Evolutionary conservation across 768 basidiomycete species (phyloP), one percentile per base, ranked within the genome.

Genomic region (Hebeloma cylindrosporum): DNA sequence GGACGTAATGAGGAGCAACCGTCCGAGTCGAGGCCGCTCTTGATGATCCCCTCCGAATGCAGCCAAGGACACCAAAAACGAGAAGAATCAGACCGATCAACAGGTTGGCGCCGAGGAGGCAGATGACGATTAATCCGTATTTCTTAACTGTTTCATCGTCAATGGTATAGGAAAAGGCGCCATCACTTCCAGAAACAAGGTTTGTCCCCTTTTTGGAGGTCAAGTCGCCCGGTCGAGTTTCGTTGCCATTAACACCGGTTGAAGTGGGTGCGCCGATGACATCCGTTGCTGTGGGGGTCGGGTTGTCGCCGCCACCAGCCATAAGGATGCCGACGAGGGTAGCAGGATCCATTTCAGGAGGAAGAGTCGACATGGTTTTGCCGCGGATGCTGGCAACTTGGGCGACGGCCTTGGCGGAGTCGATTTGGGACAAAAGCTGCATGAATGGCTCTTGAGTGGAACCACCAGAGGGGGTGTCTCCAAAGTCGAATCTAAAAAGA

Each of bases 401-500:
- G 4, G 53, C 36, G 14, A 61, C 64, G 0, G 68, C 72, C 23
- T 63, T 65, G 8, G 61, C 60, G 5, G 55, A 52, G n/a, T 69
- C 59, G 0, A 69, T 65, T 20, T 66, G 55, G 1, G 71, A 60
- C 7, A 75, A 57, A 3, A 75, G 53, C 43, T 74, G 72, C 42
- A 75, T 68, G 35, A 66, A 68, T 5, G 73, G 68, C 2, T 53
- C 52, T 1, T 53, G 57, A 3, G 45, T 53, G 30, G 62, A 51
- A 13, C 47, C 54, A 32, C 52, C 42, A 4, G 50, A 34, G 2
- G 31, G 20, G 14, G 39, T 37, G 45, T 73, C 67, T 20, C 70
- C 73, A 53, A 75, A 75, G 44, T 75, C 66, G 59, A 66, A 74
- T 3, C 72, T 73, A 4, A 39, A 6, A 40, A 11, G 25, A 0